Evolutionary conservation across 164 flowering plant species (phyloP), one percentile per base, ranked within the genome.

Genomic region (Berberis thunbergii): DNA sequence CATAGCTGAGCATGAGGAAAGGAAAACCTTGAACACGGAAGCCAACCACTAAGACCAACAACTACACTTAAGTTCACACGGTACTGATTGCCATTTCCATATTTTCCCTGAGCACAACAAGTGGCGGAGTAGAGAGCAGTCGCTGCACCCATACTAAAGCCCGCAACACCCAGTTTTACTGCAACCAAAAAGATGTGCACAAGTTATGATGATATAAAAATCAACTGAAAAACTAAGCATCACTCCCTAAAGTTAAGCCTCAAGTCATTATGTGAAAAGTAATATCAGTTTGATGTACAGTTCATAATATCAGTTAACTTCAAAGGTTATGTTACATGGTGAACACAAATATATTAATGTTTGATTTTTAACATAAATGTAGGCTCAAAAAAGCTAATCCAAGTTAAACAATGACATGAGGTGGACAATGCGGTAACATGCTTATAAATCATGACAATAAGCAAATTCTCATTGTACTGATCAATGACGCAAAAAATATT

Each of bases 71-170:
- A 63, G 74, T 83, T 79, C 75, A 89, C 58, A 39, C 77, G 77
- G 76, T 91, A 95, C 2, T 78, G 80, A 60, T 66, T 79, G 40
- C 97, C 96, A 72, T 86, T 91, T 61, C 86, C 87, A 69, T 81
- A 89, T 74, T 76, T 84, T 11, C 97, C 97, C 48, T 75, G 76
- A 46, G 85, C 81, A 70, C 60, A 86, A 70, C 97, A 89, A 59
- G 91, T 87, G 48, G 96, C 97, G 49, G 97, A 91, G 72, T 95
- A 86, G 43, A 95, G 82, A 11, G 97, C 91, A 45, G 77, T 79
- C 55, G 99, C 96, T 69, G 92, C 97, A 63, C 99, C 99, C 97
- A 91, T 91, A 56, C 97, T 89, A 80, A 95, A 95, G 61, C 99
- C 99, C 68, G 97, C 99, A 64, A 95, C 74, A 49, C 96, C 99